Base-by-base conservation (phyloP, 1,284 basidiomycete species). In the Exsudoporus floridanus region DNA sequence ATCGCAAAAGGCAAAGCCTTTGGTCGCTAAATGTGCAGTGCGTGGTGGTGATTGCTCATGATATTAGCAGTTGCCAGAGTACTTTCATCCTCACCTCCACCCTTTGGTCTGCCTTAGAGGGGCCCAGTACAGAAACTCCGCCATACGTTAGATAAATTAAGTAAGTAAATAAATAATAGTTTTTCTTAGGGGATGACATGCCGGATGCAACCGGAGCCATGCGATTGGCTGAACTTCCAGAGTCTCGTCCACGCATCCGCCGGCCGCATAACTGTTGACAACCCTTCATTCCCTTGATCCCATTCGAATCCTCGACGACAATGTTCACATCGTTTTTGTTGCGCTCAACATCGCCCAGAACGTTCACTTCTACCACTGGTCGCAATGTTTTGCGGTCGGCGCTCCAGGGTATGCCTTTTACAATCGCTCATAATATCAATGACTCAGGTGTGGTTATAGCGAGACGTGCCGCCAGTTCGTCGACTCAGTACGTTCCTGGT, bases 401-500 rank as follows among this genome's bases (percentile, higher is more conserved):
- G 58, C 60, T 72, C 19, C 71, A 71, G 66, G 65, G 73, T 75
- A 46, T 21, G 65, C 47, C 7, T 33, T 50, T 28, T 19, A 9
- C 56, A 18, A 5, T 28, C 31, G 46, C 45, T 28, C 19, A 25
- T 16, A 25, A 12, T 19, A 18, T 7, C n/a, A 19, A 40, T 44
- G 18, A 53, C 47, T 54, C 52, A 57, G 45, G 27, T 31, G 34
- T 50, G 54, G 23, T 51, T 36, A 12, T 28, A 76, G 75, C 66
- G 50, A 72, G 75, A 70, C 66, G 69, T 59, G 64, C 69, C 21
- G 66, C 69, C 52, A 71, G 64, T 50, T 60, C 60, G 13, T 60
- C 65, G 7, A 25, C 59, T 3, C 56, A 66, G 43, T 87, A 86
- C 61, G 77, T 86, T 60, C 84, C 86, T 36, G 86, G 86, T 54